Base-by-base conservation (phyloP, 2,329 filamentous ascomycete species). In the Trichoderma semiorbis region DNA sequence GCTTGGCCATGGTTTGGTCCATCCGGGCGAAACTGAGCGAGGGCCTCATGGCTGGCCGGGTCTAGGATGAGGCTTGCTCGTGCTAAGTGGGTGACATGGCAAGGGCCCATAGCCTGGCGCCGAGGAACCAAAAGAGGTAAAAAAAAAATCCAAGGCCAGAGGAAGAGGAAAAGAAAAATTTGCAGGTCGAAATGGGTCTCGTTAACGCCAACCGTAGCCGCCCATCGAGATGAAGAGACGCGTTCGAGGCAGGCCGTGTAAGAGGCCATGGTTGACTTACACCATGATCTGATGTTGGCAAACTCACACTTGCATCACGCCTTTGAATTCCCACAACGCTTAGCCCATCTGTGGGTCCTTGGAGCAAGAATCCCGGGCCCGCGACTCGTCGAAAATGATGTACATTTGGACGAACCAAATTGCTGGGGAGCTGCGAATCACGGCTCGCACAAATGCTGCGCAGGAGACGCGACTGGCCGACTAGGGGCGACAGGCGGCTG, bases 361-460 rank as follows among this genome's bases (percentile, higher is more conserved):
- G 12, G 53, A 71, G 7, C n/a, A 32, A 34, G 32, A 58, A 43
- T 43, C 53, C 39, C 16, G 62, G 68, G 18, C 68, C 34, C 24
- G 53, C 68, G 55, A 72, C 71, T 72, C 68, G 71, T 68, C 67
- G 47, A 71, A 71, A 72, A 72, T 72, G 71, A 72, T 71, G 68
- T 71, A 72, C 71, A 71, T 72, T 72, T 69, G 21, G 53, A 55
- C 50, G 71, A 71, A 72, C 67, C 71, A 71, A n/a, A 57, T 55
- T 55, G 30, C 55, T 62, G 68, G 71, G 55, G 63, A 70, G 26
- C 60, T 50, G 43, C 71, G 71, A 72, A 72, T 72, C 71, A 72
- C 16, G 50, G 28, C 43, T 30, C 50, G 24, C 32, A 36, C 30
- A 67, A 43, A 71, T 72, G 68, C 68, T 72, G 68, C 68, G 53